phyloP scores from a whole-genome alignment of 164 flowering plant genomes.

The Paratinospora sagittata region DNA sequence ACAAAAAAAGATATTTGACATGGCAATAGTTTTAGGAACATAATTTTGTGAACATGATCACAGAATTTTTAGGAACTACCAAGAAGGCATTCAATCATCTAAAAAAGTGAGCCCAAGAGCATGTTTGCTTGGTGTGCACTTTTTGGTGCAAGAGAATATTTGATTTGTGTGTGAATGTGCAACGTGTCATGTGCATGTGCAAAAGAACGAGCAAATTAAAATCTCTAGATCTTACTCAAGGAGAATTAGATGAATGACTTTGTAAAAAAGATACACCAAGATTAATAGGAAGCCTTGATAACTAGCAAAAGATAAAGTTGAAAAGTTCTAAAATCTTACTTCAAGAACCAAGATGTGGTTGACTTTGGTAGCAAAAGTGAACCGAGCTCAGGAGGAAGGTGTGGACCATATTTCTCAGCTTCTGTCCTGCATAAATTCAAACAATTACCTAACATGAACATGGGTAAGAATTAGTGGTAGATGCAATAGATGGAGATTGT shows the following conservation, averaged over 20 bases:
- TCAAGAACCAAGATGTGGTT: constrained; percentile 66
- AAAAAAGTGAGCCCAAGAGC: too few species aligned
- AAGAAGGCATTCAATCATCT: too few species aligned
- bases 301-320: background rate
- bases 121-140: too few species aligned
- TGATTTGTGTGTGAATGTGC: too few species aligned
- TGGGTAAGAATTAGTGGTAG: background rate
- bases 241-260: too few species aligned
- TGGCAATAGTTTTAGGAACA: too few species aligned
- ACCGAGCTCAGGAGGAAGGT: constrained; percentile 57
- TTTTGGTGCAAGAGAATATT: too few species aligned
- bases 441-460: background rate
- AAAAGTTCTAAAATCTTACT: constrained; percentile 41
- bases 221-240: background rate
- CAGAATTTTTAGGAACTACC: too few species aligned
- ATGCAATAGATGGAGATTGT: constrained; percentile 8
- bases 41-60: too few species aligned
- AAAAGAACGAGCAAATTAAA: too few species aligned
- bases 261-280: background rate
- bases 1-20: too few species aligned
- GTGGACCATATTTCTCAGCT: constrained; percentile 31
- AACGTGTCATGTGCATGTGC: too few species aligned
- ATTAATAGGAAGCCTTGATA: background rate
- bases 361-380: constrained; percentile 57
- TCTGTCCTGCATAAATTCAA: constrained; percentile 46